Percentiles rank a stretch among this genome's conserved stretches.
phyloP scores from a whole-genome alignment of 2,329 filamentous ascomycete species.

The Penicillium oxalicum region DNA sequence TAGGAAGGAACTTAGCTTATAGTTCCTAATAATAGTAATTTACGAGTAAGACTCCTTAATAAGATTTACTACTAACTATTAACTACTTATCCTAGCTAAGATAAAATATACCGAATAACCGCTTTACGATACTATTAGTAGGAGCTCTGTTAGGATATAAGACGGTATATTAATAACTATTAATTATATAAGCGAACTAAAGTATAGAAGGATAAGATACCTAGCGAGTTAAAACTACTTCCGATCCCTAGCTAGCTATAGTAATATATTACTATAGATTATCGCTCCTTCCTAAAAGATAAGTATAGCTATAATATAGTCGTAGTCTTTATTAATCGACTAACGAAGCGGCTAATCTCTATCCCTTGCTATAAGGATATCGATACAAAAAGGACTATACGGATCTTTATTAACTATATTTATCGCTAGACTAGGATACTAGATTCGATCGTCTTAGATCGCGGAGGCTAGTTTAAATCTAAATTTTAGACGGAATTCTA shows the following conservation, averaged over 20 bases:
- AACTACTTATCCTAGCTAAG: not conserved
- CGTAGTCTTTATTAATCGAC: constrained; percentile 8
- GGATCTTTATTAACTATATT: not conserved
- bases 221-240: not conserved
- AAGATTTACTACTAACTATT: constrained; percentile 1
- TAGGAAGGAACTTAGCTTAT: not conserved
- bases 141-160: not conserved
- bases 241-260: not conserved
- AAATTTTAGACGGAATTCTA: constrained; percentile 9
- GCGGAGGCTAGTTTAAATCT: constrained; percentile 5
- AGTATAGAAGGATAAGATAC: not conserved
- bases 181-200: constrained; percentile 2
- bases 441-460: constrained; percentile 6
- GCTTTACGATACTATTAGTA: not conserved
- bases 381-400: not conserved
- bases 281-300: not conserved
- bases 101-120: not conserved
- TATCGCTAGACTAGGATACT: not conserved
- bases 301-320: not conserved
- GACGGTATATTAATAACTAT: constrained; percentile 2
- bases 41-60: not conserved
- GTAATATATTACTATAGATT: constrained; percentile 9
- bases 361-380: constrained; percentile 7
- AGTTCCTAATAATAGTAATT: not conserved
- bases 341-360: constrained; percentile 7